A percentile compares a stretch with the other conserved stretches of the same genome.
Conservation (phyloP, 169 alveolate genomes). For the Cryptosporidium bovis region DNA sequence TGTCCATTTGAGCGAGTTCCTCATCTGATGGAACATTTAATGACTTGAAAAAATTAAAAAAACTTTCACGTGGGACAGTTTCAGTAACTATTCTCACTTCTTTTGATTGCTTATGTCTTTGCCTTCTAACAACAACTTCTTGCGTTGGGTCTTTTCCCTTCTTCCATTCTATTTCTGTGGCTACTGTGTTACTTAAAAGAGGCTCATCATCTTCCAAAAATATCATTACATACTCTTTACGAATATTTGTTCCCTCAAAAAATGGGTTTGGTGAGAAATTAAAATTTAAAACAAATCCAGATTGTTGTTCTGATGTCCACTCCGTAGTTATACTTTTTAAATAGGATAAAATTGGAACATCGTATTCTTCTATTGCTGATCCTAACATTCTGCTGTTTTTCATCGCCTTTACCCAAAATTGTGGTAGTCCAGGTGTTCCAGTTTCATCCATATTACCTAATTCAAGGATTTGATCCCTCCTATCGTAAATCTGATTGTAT, state of each 20-base stretch:
- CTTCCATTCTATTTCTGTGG: conserved; percentile 49
- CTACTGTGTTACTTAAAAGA: conserved; percentile 61
- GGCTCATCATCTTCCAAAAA: conserved; percentile 65
- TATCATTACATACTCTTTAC: conserved; percentile 73
- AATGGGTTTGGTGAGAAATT: conserved; percentile 77
- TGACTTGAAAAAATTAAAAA: conserved; percentile 65
- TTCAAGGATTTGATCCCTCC: conserved; percentile 42
- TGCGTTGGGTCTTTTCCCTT: conserved; percentile 72
- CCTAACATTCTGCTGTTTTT: conserved; percentile 74
- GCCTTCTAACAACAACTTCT: conserved; percentile 66
- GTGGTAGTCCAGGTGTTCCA: conserved; percentile 75
- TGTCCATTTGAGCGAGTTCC: conserved; percentile 57
- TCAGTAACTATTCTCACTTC: conserved; percentile 64
- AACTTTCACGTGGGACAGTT: conserved; percentile 64
- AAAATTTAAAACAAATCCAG: conserved; percentile 76
- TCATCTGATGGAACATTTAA: conserved; percentile 70
- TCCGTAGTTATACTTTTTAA: conserved; percentile 74
- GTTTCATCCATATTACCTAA: conserved; percentile 26
- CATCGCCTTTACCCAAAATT: conserved; percentile 77
- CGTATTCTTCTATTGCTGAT: conserved; percentile 77
- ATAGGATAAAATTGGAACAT: conserved; percentile 74
- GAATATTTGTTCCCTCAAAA: conserved; percentile 73
- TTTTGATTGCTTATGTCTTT: conserved; percentile 69
- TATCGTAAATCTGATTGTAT: conserved; percentile 18
- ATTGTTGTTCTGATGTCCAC: conserved; percentile 75